Evolutionary conservation across 768 basidiomycete species (phyloP).

Genomic region (Rickenella mellea): DNA sequence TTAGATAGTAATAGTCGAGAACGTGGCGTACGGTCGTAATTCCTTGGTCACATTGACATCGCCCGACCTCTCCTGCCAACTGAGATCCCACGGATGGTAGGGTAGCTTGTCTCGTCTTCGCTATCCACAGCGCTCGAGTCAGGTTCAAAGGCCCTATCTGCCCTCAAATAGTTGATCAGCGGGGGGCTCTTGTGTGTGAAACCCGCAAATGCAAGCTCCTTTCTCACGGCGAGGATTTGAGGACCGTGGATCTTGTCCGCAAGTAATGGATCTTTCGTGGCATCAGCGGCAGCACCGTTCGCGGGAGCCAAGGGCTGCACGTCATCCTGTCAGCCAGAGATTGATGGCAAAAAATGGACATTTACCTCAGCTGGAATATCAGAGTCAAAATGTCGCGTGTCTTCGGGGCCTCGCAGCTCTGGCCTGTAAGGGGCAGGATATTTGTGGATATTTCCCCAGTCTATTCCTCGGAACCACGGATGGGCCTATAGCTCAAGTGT

Average conservation of each 20-base stretch:
- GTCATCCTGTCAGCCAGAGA: slow-evolving; percentile 19
- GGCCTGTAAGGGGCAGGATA: slow-evolving; percentile 86
- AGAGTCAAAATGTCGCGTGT: slow-evolving; percentile 91
- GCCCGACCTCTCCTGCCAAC: slow-evolving; percentile 67
- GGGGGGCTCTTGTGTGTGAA: slow-evolving; percentile 89
- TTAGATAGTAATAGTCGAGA: no score
- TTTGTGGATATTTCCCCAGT: slow-evolving; percentile 80
- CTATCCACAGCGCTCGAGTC: slow-evolving; percentile 41
- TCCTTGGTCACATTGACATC: slow-evolving; percentile 61
- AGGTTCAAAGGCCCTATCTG: slow-evolving; percentile 62
- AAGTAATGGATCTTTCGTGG: slow-evolving; percentile 83
- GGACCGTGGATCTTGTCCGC: slow-evolving; percentile 78
- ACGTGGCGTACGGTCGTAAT: not conserved
- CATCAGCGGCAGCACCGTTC: slow-evolving; percentile 74
- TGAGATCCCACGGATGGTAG: slow-evolving; percentile 50
- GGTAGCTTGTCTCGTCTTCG: slow-evolving; percentile 49
- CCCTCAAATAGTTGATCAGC: slow-evolving; percentile 64
- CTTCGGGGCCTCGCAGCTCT: slow-evolving; percentile 69
- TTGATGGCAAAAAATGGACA: slow-evolving; percentile 18
- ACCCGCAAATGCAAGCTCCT: slow-evolving; percentile 83
- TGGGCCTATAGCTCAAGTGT: slow-evolving; percentile 45
- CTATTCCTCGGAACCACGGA: slow-evolving; percentile 85
- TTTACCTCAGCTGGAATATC: slow-evolving; percentile 87
- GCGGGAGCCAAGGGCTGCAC: slow-evolving; percentile 77
- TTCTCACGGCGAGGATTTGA: slow-evolving; percentile 82